phyloP scores from a whole-genome alignment of 2,329 filamentous ascomycete species.

The Zarea fungicola region DNA sequence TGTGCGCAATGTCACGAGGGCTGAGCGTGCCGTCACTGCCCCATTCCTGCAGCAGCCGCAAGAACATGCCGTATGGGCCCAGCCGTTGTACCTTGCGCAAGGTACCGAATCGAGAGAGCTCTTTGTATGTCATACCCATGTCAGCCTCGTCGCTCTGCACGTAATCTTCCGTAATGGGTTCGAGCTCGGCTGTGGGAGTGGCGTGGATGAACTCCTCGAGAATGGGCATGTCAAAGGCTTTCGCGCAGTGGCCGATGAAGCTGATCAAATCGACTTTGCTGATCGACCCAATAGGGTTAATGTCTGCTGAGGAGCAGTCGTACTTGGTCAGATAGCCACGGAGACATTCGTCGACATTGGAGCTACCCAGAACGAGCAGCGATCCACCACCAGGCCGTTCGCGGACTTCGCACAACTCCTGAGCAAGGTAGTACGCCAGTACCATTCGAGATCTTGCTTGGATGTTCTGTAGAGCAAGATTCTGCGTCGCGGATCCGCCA shows the following conservation, averaged over 20 bases:
- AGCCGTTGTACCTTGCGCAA: slow-evolving; percentile 37
- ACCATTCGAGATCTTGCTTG: slow-evolving; percentile 63
- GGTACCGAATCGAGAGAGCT: slow-evolving; percentile 34
- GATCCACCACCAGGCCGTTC: slow-evolving; percentile 21
- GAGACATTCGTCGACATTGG: slow-evolving; percentile 24
- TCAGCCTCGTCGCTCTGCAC: slow-evolving; percentile 35
- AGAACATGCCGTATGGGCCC: slow-evolving; percentile 36
- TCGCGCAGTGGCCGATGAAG: slow-evolving; percentile 56
- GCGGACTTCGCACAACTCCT: slow-evolving; percentile 21
- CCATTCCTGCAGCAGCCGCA: slow-evolving; percentile 35
- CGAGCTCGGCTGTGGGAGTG: slow-evolving; percentile 48
- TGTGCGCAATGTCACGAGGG: slow-evolving; percentile 36
- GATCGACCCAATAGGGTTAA: slow-evolving; percentile 22
- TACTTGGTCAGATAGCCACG: slow-evolving; percentile 29
- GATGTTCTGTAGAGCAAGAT: slow-evolving; percentile 62
- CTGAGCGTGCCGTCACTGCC: slow-evolving; percentile 24
- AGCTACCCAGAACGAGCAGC: slow-evolving; percentile 23
- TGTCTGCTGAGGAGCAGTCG: slow-evolving; percentile 38
- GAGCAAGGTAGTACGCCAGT: slow-evolving; percentile 54
- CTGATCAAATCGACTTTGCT: slow-evolving; percentile 59
- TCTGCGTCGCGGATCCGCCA: slow-evolving; percentile 53
- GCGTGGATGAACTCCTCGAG: slow-evolving; percentile 58
- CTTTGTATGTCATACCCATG: slow-evolving; percentile 40
- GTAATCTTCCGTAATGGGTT: slow-evolving; percentile 34
- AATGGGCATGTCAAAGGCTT: slow-evolving; percentile 55